Evolutionary conservation across 192 early-diverging fungal species (phyloP).

Genomic region (Diversispora eburnea): DNA sequence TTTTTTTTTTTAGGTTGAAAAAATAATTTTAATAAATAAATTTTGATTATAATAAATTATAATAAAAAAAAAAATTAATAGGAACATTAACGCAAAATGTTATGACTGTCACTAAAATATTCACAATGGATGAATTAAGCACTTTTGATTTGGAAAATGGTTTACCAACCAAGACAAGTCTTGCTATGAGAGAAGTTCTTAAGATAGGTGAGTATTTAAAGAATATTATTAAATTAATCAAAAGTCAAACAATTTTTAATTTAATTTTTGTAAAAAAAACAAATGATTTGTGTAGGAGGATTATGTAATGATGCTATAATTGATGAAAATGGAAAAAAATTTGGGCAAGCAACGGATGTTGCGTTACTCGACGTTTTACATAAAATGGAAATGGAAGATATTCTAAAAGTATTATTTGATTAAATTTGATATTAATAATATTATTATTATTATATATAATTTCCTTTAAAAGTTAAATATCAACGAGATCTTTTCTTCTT

Average conservation of each 20-base stretch:
- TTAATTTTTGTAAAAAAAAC: constrained; percentile 32
- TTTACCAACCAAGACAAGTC: constrained; percentile 29
- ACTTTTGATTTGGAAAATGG: constrained; percentile 52
- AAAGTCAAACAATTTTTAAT: neutral
- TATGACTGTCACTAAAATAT: constrained; percentile 88
- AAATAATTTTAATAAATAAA: no score
- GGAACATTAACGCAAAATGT: constrained; percentile 93
- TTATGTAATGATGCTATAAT: constrained; percentile 87
- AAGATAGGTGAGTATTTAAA: constrained; percentile 46
- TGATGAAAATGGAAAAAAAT: constrained; percentile 68
- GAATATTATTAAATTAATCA: neutral
- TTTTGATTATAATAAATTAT: no score
- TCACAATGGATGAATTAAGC: constrained; percentile 54
- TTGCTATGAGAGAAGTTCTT: constrained; percentile 45
- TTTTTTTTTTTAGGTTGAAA: no score
- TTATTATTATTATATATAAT: no score
- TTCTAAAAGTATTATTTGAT: constrained; percentile 56
- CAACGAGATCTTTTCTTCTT: no score
- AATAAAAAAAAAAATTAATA: no score
- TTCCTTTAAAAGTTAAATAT: no score
- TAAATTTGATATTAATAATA: neutral
- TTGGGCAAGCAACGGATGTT: constrained; percentile 94
- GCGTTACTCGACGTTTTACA: constrained; percentile 75
- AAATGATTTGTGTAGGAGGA: constrained; percentile 56
- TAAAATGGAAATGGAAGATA: constrained; percentile 63